Conservation (phyloP, 305 asterid genomes). For the Petunia hybrid region DNA sequence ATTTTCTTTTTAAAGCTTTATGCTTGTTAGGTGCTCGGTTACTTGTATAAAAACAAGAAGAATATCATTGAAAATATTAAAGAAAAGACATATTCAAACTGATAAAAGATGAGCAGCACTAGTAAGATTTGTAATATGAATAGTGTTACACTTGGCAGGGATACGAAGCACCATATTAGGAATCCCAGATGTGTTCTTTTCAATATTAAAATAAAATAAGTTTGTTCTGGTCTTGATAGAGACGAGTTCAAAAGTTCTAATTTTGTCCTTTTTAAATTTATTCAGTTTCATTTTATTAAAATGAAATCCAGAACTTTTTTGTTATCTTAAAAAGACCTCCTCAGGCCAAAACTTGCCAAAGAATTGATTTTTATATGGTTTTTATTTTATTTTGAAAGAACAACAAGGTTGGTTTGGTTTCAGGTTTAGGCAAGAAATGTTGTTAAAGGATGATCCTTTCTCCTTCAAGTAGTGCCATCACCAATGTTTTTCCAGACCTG, state of each 20-base stretch:
- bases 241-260: neutral
- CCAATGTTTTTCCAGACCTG: neutral
- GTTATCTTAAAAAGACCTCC: neutral
- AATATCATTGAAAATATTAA: neutral
- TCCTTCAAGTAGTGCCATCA: neutral
- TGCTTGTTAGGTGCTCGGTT: neutral
- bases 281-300: neutral
- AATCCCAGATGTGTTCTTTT: neutral
- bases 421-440: constrained; percentile 23
- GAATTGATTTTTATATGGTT: neutral
- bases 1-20: constrained; percentile 6
- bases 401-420: constrained; percentile 3
- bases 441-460: neutral
- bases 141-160: neutral
- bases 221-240: constrained; percentile 8
- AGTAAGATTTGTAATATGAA: constrained; percentile 1
- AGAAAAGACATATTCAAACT: neutral
- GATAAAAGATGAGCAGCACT: neutral
- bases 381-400: too few species aligned
- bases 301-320: neutral
- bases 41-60: constrained; percentile 5
- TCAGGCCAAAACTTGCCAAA: constrained; percentile 14
- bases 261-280: neutral
- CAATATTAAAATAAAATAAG: neutral
- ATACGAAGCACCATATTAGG: neutral